Percentiles rank a stretch among this genome's conserved stretches.
phyloP scores from a whole-genome alignment of 805 yeast species.

The Wickerhamomyces chambardii region DNA sequence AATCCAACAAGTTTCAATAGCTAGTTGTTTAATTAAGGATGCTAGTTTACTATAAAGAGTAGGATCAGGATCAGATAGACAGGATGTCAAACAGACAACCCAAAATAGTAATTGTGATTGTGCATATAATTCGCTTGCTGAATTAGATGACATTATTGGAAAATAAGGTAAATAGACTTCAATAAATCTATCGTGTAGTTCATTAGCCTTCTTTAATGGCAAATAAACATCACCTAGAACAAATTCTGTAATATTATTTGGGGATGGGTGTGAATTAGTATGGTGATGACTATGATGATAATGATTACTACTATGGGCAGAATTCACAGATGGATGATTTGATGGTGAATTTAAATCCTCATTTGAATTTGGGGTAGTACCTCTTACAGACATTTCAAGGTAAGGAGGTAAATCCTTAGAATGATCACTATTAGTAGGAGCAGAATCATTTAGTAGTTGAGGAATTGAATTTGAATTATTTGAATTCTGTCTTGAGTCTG shows the following conservation, averaged over 20 bases:
- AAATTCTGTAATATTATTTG: conserved; percentile 43
- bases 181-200: conserved; percentile 64
- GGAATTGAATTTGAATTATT: conserved; percentile 18
- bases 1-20: conserved; percentile 89
- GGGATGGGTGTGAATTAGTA: neutral
- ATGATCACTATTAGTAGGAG: conserved; percentile 26
- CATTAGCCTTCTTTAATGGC: conserved; percentile 57
- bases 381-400: conserved; percentile 31
- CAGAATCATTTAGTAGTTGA: conserved; percentile 31
- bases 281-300: neutral
- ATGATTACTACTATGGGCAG: neutral
- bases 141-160: conserved; percentile 66
- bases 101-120: conserved; percentile 84
- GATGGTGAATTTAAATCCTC: neutral
- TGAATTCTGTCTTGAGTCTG: conserved; percentile 13
- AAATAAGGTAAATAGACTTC: conserved; percentile 61
- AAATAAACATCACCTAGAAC: conserved; percentile 69
- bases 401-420: conserved; percentile 30
- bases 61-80: conserved; percentile 83
- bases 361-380: conserved; percentile 14
- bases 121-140: conserved; percentile 69
- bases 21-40: conserved; percentile 72
- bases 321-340: neutral
- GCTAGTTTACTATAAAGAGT: conserved; percentile 67
- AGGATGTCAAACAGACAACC: conserved; percentile 84